These are phyloP conservation scores for Sporothrix variecibatus DNA, from an alignment of 2,329 filamentous ascomycete species.

Conservation along the genomic window DNA sequence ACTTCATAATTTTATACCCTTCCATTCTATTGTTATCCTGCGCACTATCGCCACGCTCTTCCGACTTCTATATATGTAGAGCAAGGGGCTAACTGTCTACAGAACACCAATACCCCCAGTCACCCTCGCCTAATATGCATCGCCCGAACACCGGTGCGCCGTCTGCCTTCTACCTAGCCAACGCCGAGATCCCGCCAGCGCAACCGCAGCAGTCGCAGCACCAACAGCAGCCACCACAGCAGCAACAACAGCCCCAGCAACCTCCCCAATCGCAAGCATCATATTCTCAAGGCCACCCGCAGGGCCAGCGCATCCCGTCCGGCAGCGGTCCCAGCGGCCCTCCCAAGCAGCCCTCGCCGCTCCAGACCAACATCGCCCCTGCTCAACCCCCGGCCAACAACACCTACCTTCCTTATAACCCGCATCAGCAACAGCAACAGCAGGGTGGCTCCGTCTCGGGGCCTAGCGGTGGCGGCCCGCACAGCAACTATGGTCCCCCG, in stretches of 20 bases:
- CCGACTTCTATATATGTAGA: not conserved
- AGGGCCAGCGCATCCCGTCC: slow-evolving; percentile 52
- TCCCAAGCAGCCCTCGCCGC: slow-evolving; percentile 48
- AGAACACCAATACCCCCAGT: slow-evolving; percentile 51
- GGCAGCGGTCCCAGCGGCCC: slow-evolving; percentile 43
- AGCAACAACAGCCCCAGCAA: slow-evolving; percentile 8
- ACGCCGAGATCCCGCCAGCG: slow-evolving; percentile 44
- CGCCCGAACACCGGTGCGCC: slow-evolving; percentile 47
- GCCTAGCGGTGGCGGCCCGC: slow-evolving; percentile 53
- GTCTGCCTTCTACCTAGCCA: slow-evolving; percentile 25
- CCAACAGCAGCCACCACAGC: slow-evolving; percentile 20
- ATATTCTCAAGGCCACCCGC: slow-evolving; percentile 16
- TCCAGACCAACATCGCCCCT: slow-evolving; percentile 49
- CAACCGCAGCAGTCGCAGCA: slow-evolving; percentile 22
- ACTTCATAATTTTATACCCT: not conserved
- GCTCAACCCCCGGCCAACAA: slow-evolving; percentile 32
- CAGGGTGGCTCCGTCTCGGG: slow-evolving; percentile 42
- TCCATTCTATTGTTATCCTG: not conserved
- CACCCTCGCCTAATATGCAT: slow-evolving; percentile 58
- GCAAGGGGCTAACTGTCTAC: not conserved
- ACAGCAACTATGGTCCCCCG: slow-evolving; percentile 69
- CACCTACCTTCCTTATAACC: slow-evolving; percentile 51
- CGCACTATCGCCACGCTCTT: not conserved
- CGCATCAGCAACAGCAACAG: slow-evolving; percentile 34
- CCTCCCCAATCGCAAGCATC: slow-evolving; percentile 15